phyloP scores from a whole-genome alignment of 2,329 filamentous ascomycete genomes.

The Geosmithia flava region DNA sequence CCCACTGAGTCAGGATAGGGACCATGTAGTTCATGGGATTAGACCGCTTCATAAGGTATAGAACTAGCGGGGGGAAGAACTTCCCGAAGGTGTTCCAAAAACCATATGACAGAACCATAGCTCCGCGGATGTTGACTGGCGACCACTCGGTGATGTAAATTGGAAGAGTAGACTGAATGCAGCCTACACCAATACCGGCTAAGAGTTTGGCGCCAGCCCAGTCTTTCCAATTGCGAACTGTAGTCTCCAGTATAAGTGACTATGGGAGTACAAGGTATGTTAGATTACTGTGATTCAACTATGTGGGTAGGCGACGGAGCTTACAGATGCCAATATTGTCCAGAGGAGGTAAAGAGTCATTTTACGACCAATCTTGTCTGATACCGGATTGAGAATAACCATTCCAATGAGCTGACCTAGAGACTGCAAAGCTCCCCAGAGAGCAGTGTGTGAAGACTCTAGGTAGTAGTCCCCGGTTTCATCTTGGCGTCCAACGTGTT shows the following conservation, averaged over 20 bases:
- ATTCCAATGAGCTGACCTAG: conserved; percentile 26
- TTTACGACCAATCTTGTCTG: conserved; percentile 17
- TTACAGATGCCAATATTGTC: conserved; percentile 17
- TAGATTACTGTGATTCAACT: too few relatives aligned
- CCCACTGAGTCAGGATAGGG: conserved; percentile 31
- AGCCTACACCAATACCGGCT: conserved; percentile 25
- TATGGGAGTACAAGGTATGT: too few relatives aligned
- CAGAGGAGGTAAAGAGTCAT: conserved; percentile 16
- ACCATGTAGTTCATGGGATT: conserved; percentile 21
- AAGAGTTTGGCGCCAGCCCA: conserved; percentile 24
- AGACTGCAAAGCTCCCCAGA: conserved; percentile 24
- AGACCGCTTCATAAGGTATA: conserved; percentile 17
- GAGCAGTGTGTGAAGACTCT: conserved; percentile 19
- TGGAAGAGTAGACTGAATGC: conserved; percentile 26
- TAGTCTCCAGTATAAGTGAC: conserved; percentile 11
- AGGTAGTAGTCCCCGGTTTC: conserved; percentile 12
- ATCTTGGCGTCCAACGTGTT: conserved; percentile 16
- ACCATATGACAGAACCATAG: conserved; percentile 24
- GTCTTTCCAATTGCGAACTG: conserved; percentile 22
- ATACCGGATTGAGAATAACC: conserved; percentile 12
- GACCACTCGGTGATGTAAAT: conserved; percentile 27
- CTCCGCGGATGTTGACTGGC: conserved; percentile 24
- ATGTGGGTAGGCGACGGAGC: too few relatives aligned
- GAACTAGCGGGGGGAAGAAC: conserved; percentile 27
- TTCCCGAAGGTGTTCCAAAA: conserved; percentile 30